Evolutionary conservation across 345 rosid genomes (phyloP), one percentile per base, ranked within the genome.

Genomic region (Nasturtium officinale): DNA sequence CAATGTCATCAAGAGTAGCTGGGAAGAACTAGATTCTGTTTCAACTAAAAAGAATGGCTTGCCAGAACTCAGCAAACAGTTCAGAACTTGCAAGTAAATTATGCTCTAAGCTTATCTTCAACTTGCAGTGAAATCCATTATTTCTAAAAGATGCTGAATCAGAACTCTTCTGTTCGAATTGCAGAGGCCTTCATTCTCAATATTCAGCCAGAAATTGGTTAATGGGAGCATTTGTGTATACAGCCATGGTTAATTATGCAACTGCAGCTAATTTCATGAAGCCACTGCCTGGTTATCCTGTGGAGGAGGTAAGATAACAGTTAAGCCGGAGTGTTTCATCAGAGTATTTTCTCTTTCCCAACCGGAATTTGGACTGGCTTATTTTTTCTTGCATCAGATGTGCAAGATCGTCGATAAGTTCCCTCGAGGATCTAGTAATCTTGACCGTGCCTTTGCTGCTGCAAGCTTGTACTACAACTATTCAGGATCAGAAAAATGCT

Each of bases 221-320:
- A 61, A 79, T 84, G 87, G 26, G 77, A 45, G 91, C 90, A 30
- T 56, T 85, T 74, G 84, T 79, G 45, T 78, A 75, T 73, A 80
- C 97, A 20, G 86, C 92, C 61, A 90, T 87, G 97, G 88, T 84
- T 82, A 90, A 90, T 76, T 90, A 87, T 45, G 87, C 93, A n/a
- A 87, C 84, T 5, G 78, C 87, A 53, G 92, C 92, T 55, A 85
- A 83, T 71, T 90, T 88, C 84, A 60, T 90, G 90, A 88, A 67
- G 80, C 95, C 84, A 20, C 78, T 90, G 9, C 97, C 95, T 64
- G 95, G 84, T 40, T 81, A 82, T 73, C 97, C 94, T 0, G 97
- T 88, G 53, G 78, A 79, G 67, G 77, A 88, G 84, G 97, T 85
- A 48, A 63, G 20, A 62, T 15, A 38, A 11, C 18, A 6, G 37